A percentile compares a stretch with the other conserved stretches of the same genome.
phyloP scores from a whole-genome alignment of 176 grass and related monocot genomes.

The Eleusine indica region DNA sequence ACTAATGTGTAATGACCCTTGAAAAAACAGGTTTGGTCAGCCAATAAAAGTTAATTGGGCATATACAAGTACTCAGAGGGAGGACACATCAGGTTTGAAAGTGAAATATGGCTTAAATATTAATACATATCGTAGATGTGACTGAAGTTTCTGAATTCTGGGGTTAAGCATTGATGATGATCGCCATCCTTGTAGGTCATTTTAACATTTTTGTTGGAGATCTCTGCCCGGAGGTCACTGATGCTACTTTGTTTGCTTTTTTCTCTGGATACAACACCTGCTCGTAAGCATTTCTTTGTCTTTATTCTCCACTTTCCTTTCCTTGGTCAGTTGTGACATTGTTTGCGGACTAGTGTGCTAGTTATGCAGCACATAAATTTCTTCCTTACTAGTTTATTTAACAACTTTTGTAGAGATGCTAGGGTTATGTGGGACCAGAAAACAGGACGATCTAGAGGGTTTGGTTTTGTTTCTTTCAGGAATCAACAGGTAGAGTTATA shows the following conservation, averaged over 20 bases:
- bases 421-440: constrained; percentile 99
- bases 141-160: constrained; percentile 30
- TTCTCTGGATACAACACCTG: constrained; percentile 89
- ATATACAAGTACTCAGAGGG: constrained; percentile 92
- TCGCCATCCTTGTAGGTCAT: constrained; percentile 59
- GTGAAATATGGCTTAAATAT: constrained; percentile 34
- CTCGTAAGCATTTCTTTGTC: constrained; percentile 61
- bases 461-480: constrained; percentile 99
- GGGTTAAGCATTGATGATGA: constrained; percentile 12
- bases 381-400: constrained; percentile 21
- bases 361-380: constrained; percentile 23
- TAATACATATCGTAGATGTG: constrained; percentile 13
- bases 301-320: neutral
- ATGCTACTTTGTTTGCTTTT: constrained; percentile 88
- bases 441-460: constrained; percentile 92
- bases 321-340: neutral
- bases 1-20: constrained; percentile 13
- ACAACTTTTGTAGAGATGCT: constrained; percentile 73
- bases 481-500: constrained; percentile 75
- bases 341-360: neutral
- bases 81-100: constrained; percentile 90
- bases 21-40: constrained; percentile 77
- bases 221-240: constrained; percentile 94
- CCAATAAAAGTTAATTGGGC: constrained; percentile 99
- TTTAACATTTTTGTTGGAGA: constrained; percentile 98